Evolutionary conservation across 805 yeast species (phyloP).

Genomic region (Candida sakaeoensis): DNA sequence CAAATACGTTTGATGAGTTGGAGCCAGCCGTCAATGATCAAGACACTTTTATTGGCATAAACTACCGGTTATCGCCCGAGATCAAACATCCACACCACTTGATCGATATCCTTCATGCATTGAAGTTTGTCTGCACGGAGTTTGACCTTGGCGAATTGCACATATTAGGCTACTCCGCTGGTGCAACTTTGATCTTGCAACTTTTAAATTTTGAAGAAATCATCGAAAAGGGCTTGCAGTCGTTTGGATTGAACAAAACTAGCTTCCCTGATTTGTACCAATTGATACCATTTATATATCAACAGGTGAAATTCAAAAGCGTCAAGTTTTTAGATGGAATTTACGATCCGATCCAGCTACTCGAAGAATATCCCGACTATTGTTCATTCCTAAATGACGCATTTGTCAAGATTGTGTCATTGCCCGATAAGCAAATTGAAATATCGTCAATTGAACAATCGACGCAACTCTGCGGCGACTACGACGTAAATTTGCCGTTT

Average conservation of each 20-base stretch:
- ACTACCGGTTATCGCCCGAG: slow-evolving; percentile 66
- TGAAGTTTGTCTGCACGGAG: slow-evolving; percentile 22
- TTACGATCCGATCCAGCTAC: slow-evolving; percentile 47
- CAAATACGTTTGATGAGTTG: slow-evolving; percentile 57
- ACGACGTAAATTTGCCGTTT: not conserved
- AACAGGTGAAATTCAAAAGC: slow-evolving; percentile 1
- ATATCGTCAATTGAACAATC: slow-evolving; percentile 19
- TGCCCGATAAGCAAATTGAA: slow-evolving; percentile 1
- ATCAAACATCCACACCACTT: slow-evolving; percentile 60
- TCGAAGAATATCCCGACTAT: slow-evolving; percentile 62
- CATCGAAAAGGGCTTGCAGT: slow-evolving; percentile 13
- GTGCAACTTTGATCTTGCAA: slow-evolving; percentile 65
- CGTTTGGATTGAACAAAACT: slow-evolving; percentile 1
- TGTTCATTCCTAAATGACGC: slow-evolving; percentile 56
- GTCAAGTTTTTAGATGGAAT: slow-evolving; percentile 64
- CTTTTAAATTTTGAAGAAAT: slow-evolving; percentile 28
- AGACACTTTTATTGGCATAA: slow-evolving; percentile 32
- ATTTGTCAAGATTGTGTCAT: slow-evolving; percentile 26
- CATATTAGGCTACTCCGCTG: slow-evolving; percentile 75
- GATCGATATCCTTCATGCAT: slow-evolving; percentile 48
- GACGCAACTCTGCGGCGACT: slow-evolving; percentile 18
- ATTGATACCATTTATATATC: slow-evolving; percentile 4
- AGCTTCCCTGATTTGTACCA: slow-evolving; percentile 1
- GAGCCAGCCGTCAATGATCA: slow-evolving; percentile 13
- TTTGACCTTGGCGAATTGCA: slow-evolving; percentile 12